Base-by-base conservation (phyloP, 2,329 filamentous ascomycete species). In the Tympanopsis confertula region DNA sequence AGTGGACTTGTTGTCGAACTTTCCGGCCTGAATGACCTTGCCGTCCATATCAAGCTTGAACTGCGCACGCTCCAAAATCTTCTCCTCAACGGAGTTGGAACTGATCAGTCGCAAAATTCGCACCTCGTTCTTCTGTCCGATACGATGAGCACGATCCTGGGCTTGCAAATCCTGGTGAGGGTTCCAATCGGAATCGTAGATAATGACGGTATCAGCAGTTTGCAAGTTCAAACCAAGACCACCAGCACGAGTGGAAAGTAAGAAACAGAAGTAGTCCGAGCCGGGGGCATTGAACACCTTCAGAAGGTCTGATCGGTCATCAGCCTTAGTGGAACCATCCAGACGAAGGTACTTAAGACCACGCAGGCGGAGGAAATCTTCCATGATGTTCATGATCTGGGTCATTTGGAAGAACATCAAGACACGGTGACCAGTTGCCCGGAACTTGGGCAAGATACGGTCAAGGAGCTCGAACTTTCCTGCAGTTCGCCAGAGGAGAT, bases 401-500 rank as follows among this genome's bases (percentile, higher is more conserved):
- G 91, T 98, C 91, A 98, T 98, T 59, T 98, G 91, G 71, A 98
- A 98, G 74, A 98, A 98, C 84, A 98, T 96, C 57, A 98, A 70
- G 20, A 96, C 87, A 61, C 91, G 83, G 74, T 98, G 91, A 13
- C 86, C 86, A 2, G 86, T 88, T 3, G 74, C 79, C 49, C 84
- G 76, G 60, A 98, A 96, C 62, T 98, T 98, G 35, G 91, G 91
- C 45, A 98, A 60, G 44, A 98, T 71, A 37, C 91, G 75, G 57
- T 98, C 91, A 19, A 98, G 70, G 20, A 98, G 71, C 64, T 98
- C 91, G 51, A 98, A 98, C 62, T 98, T 98, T 54, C 91, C 93
- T 20, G 89, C 78, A 2, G 89, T 93, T 61, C 91, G 81, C 91
- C 91, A 98, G 22, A 98, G 67, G 19, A 93, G 64, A 55, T 98